Conservation (phyloP, 2,329 filamentous ascomycete species). For the Anthostomella pinea region DNA sequence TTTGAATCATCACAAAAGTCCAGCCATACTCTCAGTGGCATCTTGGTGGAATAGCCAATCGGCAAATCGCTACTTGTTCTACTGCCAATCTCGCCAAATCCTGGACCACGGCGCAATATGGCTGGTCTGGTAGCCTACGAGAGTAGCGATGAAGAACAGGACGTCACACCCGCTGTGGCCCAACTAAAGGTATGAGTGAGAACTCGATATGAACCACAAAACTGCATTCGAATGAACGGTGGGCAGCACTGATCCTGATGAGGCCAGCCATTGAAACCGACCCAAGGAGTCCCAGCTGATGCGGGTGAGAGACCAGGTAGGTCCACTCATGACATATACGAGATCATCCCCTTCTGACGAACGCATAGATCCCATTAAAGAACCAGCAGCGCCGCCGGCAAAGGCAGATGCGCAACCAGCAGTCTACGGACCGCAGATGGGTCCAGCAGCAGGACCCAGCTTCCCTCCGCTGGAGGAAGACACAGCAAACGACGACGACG, state of each 20-base stretch:
- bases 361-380: constrained; percentile 8
- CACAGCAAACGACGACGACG: constrained; percentile 25
- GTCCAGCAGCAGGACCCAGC: constrained; percentile 21
- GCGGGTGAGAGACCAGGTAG: constrained; percentile 20
- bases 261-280: constrained; percentile 31
- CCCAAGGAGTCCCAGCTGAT: constrained; percentile 16
- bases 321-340: constrained; percentile 6
- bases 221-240: constrained; percentile 16
- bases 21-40: too few relatives aligned
- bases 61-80: too few relatives aligned
- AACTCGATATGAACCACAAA: constrained; percentile 12
- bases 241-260: constrained; percentile 32
- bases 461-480: constrained; percentile 33
- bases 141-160: constrained; percentile 34
- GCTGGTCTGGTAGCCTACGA: constrained; percentile 31
- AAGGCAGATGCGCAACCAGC: constrained; percentile 15
- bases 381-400: constrained; percentile 9
- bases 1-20: too few relatives aligned
- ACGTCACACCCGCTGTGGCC: constrained; percentile 20
- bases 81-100: too few relatives aligned
- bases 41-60: too few relatives aligned
- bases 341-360: constrained; percentile 5
- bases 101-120: constrained; percentile 13
- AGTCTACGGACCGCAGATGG: constrained; percentile 31
- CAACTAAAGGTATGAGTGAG: constrained; percentile 29